These are phyloP conservation scores for Monosporascus cannonballus DNA, from an alignment of 2,329 filamentous ascomycete species.

Conservation along the genomic window DNA sequence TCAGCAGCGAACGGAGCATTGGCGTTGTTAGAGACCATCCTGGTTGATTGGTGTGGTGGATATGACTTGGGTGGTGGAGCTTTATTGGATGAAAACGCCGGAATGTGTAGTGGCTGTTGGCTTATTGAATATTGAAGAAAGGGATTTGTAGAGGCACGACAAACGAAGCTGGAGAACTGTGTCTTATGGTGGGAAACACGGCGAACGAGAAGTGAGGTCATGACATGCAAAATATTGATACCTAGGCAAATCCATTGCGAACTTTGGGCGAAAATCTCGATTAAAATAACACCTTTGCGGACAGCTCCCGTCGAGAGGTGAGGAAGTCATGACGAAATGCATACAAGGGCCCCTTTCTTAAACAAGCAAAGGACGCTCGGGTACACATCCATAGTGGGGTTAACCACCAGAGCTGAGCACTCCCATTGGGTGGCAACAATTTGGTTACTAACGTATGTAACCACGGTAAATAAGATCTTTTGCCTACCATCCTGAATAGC, in stretches of 20 bases:
- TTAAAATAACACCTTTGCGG: neutral
- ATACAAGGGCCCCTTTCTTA: too few relatives aligned
- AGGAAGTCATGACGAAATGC: constrained; percentile 14
- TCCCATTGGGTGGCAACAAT: too few relatives aligned
- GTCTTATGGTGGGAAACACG: constrained; percentile 11
- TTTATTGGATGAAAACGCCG: neutral
- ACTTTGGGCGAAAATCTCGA: constrained; percentile 1
- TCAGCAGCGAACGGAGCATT: constrained; percentile 28
- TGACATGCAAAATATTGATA: constrained; percentile 15
- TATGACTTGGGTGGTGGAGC: neutral
- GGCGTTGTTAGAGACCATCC: constrained; percentile 20
- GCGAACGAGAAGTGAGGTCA: constrained; percentile 15
- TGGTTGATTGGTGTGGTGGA: constrained; percentile 6
- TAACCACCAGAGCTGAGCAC: too few relatives aligned
- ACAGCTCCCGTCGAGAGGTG: neutral
- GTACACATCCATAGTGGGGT: too few relatives aligned
- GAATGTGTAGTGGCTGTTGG: neutral
- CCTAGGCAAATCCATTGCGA: constrained; percentile 4
- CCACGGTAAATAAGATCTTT: too few relatives aligned
- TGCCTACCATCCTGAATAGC: too few relatives aligned
- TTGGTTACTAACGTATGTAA: too few relatives aligned
- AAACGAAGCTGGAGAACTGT: constrained; percentile 4
- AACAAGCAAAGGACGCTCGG: too few relatives aligned
- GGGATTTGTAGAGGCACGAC: constrained; percentile 2
- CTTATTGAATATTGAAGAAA: neutral